Conservation (phyloP, 2,329 filamentous ascomycete species). For the Alternaria gaisen region DNA sequence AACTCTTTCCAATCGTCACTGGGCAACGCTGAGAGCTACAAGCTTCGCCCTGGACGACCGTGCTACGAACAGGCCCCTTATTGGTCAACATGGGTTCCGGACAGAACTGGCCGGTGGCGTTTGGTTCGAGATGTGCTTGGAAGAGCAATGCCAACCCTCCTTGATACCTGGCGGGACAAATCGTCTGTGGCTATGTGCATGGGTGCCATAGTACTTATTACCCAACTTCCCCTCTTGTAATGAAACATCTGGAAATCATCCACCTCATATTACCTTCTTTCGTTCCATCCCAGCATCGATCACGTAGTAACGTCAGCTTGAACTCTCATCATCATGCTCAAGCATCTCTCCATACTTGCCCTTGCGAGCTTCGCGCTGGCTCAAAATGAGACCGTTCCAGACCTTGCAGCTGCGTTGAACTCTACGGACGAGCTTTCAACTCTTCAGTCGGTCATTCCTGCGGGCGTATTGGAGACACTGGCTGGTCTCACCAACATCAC, state of each 20-base stretch:
- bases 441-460: conserved; percentile 48
- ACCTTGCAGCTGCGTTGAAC: conserved; percentile 30
- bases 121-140: conserved; percentile 19
- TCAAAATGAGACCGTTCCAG: conserved; percentile 30
- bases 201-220: conserved; percentile 28
- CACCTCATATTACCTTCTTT: background rate
- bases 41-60: conserved; percentile 21
- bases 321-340: conserved; percentile 48
- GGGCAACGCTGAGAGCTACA: conserved; percentile 23
- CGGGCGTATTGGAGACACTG: conserved; percentile 52
- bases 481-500: conserved; percentile 61
- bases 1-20: conserved; percentile 22
- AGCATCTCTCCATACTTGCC: conserved; percentile 47
- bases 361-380: conserved; percentile 47
- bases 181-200: conserved; percentile 14
- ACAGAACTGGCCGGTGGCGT: conserved; percentile 17
- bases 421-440: conserved; percentile 38
- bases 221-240: conserved; percentile 19
- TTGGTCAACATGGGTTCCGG: conserved; percentile 25
- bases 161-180: conserved; percentile 1
- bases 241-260: conserved; percentile 6
- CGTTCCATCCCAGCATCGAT: background rate
- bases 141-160: conserved; percentile 18
- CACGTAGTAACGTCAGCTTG: conserved; percentile 2
- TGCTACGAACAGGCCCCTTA: conserved; percentile 23